These are phyloP conservation scores for Aspergillus nidulans DNA, from an alignment of 495 filamentous ascomycete species.

Conservation along the genomic window DNA sequence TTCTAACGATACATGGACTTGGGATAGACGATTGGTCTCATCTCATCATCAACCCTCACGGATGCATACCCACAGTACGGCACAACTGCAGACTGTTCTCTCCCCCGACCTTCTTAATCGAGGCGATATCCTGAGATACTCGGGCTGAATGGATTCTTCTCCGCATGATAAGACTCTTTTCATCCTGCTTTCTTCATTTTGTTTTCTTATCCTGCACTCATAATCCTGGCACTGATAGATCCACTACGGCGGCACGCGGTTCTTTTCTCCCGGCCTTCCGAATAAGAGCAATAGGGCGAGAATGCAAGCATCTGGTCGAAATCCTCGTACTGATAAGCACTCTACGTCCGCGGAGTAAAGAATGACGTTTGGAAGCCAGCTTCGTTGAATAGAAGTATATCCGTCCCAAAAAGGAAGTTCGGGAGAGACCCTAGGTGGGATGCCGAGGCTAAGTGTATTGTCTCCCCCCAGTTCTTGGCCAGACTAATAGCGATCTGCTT, in stretches of 20 bases:
- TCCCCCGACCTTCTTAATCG: slow-evolving; percentile 15
- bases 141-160: background rate
- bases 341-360: background rate
- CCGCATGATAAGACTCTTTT: background rate
- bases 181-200: too few species aligned
- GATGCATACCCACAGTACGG: too few species aligned
- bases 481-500: slow-evolving; percentile 3
- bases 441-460: background rate
- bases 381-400: too few species aligned
- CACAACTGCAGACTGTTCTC: background rate
- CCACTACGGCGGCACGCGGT: background rate
- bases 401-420: slow-evolving; percentile 29
- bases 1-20: too few species aligned
- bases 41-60: too few species aligned
- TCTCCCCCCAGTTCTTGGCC: background rate
- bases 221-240: background rate
- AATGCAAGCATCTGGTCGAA: background rate
- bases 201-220: too few species aligned
- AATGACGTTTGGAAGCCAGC: too few species aligned
- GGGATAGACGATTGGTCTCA: too few species aligned
- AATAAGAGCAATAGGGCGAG: slow-evolving; percentile 11
- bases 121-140: background rate
- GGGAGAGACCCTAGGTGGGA: slow-evolving; percentile 12
- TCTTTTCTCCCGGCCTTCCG: background rate
- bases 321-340: background rate